Conservation (phyloP, 495 filamentous ascomycete genomes). For the Coniosporium apollinis region DNA sequence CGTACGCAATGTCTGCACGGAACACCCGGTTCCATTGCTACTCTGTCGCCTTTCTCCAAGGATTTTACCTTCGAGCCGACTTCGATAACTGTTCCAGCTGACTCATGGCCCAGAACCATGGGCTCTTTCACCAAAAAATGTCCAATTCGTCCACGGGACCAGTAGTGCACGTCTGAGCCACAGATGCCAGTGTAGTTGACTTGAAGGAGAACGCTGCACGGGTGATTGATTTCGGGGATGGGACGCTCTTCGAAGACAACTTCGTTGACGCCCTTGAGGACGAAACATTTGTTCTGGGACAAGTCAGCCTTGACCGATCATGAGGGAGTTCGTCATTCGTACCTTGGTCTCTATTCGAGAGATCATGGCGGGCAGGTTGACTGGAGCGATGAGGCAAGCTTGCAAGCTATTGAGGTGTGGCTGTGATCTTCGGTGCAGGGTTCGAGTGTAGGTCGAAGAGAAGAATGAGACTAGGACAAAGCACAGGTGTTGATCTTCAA, state of each 20-base stretch:
- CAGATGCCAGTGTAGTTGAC: conserved; percentile 25
- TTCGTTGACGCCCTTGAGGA: conserved; percentile 23
- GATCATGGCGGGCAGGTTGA: too few relatives aligned
- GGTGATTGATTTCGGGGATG: conserved; percentile 19
- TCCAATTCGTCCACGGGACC: conserved; percentile 23
- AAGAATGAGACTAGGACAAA: too few relatives aligned
- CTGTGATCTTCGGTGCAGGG: too few relatives aligned
- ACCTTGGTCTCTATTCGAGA: too few relatives aligned
- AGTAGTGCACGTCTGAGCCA: conserved; percentile 22
- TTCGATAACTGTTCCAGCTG: conserved; percentile 8
- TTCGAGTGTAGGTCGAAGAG: too few relatives aligned
- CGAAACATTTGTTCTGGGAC: conserved; percentile 12
- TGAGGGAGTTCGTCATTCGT: too few relatives aligned
- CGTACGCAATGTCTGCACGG: conserved; percentile 34
- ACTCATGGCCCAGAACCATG: conserved; percentile 18
- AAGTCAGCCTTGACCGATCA: too few relatives aligned
- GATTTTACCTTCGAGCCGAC: conserved; percentile 2
- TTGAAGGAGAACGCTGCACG: conserved; percentile 21
- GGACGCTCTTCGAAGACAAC: conserved; percentile 23
- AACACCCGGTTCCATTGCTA: conserved; percentile 38
- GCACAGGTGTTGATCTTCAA: too few relatives aligned
- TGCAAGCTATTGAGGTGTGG: too few relatives aligned
- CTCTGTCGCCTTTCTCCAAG: conserved; percentile 27
- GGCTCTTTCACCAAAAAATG: conserved; percentile 18
- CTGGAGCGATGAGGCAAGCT: too few relatives aligned